Evolutionary conservation across 2,329 filamentous ascomycete genomes (phyloP).

Genomic region (Colletotrichum destructivum): DNA sequence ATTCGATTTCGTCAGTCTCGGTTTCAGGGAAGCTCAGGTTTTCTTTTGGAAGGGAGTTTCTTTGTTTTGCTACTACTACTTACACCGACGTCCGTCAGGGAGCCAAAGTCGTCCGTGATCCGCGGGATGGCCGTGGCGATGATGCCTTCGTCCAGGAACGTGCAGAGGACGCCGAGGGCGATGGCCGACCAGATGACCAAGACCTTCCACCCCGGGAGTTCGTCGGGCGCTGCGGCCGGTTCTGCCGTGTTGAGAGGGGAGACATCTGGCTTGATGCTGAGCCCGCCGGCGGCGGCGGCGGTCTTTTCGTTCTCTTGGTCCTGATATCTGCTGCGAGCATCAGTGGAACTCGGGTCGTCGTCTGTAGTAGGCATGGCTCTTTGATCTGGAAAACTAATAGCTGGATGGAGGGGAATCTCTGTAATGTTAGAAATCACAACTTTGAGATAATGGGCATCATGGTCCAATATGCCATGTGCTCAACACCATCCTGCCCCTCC

Average conservation of each 20-base stretch:
- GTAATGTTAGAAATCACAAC: neutral
- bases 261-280: neutral
- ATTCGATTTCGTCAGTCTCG: neutral
- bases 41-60: no score
- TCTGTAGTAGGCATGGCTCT: neutral
- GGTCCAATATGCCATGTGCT: neutral
- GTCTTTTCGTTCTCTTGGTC: neutral
- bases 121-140: constrained; percentile 55
- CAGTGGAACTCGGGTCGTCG: neutral
- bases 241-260: neutral
- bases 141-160: constrained; percentile 45
- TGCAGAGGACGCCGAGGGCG: constrained; percentile 28
- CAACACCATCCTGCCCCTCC: neutral
- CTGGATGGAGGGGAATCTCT: no score
- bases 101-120: constrained; percentile 53
- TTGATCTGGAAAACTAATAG: no score
- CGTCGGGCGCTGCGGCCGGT: rapidly evolving
- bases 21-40: no score
- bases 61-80: constrained; percentile 39
- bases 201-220: constrained; percentile 14
- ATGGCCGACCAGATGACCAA: constrained; percentile 27
- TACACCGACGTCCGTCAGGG: constrained; percentile 58
- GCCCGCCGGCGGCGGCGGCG: neutral
- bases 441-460: neutral
- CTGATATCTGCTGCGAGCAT: neutral